phyloP scores from a whole-genome alignment of 306 rosid genomes.

The Fragaria iinumae region DNA sequence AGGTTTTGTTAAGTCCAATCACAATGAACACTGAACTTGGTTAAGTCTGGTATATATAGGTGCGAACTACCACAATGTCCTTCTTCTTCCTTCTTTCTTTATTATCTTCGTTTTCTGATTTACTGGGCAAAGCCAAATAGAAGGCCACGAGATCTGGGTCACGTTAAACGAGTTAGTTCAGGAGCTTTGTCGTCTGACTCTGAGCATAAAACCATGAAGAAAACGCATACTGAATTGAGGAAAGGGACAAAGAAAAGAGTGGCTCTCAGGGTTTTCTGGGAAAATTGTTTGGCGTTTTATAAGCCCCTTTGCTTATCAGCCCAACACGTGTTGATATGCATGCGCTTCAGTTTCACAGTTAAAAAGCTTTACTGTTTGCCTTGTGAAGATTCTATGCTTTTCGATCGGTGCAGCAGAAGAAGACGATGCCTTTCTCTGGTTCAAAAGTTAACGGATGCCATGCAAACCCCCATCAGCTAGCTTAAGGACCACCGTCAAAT shows the following conservation, averaged over 20 bases:
- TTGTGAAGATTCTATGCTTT: neutral
- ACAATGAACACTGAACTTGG: too few relatives aligned
- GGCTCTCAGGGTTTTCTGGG: neutral
- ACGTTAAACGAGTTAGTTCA: neutral
- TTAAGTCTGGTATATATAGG: too few relatives aligned
- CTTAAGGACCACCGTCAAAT: neutral
- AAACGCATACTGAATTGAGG: neutral
- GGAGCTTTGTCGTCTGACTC: neutral
- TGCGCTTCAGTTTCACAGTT: neutral
- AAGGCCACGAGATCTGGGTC: neutral
- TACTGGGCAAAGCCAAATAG: neutral
- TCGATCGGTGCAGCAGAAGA: neutral
- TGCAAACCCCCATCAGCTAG: neutral
- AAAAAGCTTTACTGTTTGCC: neutral
- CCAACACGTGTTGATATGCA: conserved; percentile 11
- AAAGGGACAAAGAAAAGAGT: neutral
- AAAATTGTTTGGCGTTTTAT: neutral
- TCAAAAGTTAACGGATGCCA: neutral
- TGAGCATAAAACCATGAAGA: neutral
- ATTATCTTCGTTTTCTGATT: neutral
- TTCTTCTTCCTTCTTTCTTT: neutral
- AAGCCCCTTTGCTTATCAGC: neutral
- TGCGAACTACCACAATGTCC: too few relatives aligned
- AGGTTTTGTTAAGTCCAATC: too few relatives aligned
- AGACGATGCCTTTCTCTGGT: neutral